Evolutionary conservation across 169 alveolate species (phyloP).

Genomic region (Besnoitia besnoiti): DNA sequence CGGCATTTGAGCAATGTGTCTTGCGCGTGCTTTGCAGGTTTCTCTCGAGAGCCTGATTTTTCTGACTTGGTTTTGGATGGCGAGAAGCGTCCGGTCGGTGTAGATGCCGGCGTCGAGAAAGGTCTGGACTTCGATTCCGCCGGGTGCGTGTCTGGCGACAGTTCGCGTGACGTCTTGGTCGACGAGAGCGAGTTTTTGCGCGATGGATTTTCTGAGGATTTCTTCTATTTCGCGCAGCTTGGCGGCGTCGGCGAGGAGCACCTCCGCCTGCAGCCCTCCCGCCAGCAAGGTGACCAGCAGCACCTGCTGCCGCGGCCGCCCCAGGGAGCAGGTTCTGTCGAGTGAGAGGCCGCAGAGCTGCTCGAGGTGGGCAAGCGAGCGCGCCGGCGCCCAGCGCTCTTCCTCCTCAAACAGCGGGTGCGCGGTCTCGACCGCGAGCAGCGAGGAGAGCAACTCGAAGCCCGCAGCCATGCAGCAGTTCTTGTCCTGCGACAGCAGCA

Average conservation of each 20-base stretch:
- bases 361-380: conserved; percentile 75
- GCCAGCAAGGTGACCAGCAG: conserved; percentile 30
- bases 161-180: conserved; percentile 57
- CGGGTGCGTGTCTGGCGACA: conserved; percentile 51
- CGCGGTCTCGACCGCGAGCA: background rate
- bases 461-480: conserved; percentile 68
- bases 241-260: conserved; percentile 48
- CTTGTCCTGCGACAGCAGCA: conserved; percentile 41
- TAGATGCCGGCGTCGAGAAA: conserved; percentile 62
- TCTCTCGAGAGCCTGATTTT: background rate
- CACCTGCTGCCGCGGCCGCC: conserved; percentile 69
- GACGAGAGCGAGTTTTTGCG: conserved; percentile 59
- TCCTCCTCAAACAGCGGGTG: conserved; percentile 27
- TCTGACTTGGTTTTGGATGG: conserved; percentile 45
- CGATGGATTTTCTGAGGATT: conserved; percentile 38
- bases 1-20: background rate
- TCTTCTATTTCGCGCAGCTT: conserved; percentile 35
- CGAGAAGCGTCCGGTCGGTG: conserved; percentile 52
- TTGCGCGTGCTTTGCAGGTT: background rate
- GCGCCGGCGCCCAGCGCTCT: conserved; percentile 55
- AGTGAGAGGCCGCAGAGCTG: conserved; percentile 72
- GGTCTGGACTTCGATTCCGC: conserved; percentile 49
- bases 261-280: conserved; percentile 44
- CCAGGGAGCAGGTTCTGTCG: conserved; percentile 75
- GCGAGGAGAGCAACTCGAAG: conserved; percentile 20